Evolutionary conservation across 176 grass and related monocot species (phyloP).

Genomic region (Carex scoparia): DNA sequence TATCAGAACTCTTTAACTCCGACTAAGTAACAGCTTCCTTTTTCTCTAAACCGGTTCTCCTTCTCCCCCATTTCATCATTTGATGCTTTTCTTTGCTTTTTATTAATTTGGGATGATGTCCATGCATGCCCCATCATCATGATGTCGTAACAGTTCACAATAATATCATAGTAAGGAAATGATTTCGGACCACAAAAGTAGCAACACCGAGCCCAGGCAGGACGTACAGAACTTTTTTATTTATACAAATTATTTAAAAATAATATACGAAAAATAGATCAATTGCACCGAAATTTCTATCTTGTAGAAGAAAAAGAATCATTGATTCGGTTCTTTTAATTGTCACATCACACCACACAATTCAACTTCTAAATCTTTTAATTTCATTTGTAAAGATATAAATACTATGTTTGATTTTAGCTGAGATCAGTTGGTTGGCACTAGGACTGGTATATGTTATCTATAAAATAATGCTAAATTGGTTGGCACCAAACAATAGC

Average conservation of each 20-base stretch:
- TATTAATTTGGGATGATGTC: not conserved
- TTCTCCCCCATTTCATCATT: not conserved
- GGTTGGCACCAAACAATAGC: not conserved
- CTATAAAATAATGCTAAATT: not conserved
- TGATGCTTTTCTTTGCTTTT: not conserved
- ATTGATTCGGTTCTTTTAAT: too few relatives aligned
- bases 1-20: constrained; percentile 2
- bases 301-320: too few relatives aligned
- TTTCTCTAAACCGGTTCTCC: not conserved
- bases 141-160: not conserved
- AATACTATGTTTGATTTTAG: too few relatives aligned
- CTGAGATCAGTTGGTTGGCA: too few relatives aligned
- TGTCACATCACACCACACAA: too few relatives aligned
- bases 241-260: too few relatives aligned
- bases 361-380: too few relatives aligned
- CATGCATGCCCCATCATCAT: not conserved
- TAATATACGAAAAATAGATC: too few relatives aligned
- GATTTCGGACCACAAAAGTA: not conserved
- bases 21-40: not conserved
- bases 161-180: not conserved
- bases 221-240: not conserved
- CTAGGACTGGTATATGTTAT: too few relatives aligned
- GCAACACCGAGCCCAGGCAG: not conserved
- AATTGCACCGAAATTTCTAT: too few relatives aligned
- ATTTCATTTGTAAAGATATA: too few relatives aligned